phyloP scores from a whole-genome alignment of 257 asterid species.

The Marsdenia floribunda region DNA sequence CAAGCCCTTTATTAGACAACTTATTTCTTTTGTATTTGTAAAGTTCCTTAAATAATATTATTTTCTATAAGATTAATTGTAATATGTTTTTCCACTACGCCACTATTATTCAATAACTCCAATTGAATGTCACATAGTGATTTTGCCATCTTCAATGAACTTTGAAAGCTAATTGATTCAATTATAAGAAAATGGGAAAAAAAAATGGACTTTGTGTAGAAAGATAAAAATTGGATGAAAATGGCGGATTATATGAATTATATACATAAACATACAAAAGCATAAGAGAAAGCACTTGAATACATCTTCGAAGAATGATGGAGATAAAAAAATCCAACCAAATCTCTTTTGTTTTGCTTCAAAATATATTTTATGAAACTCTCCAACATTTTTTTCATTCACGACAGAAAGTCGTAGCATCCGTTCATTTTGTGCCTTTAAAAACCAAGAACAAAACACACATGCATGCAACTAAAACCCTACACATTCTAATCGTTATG shows the following conservation, averaged over 20 bases:
- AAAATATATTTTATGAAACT: conserved; percentile 32
- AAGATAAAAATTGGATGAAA: too few species aligned
- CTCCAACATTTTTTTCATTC: conserved; percentile 27
- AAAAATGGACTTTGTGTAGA: too few species aligned
- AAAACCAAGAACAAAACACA: too few species aligned
- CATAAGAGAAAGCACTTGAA: conserved; percentile 47
- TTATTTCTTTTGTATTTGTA: too few species aligned
- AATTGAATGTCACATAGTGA: conserved; percentile 32
- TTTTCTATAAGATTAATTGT: too few species aligned
- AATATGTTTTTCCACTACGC: too few species aligned
- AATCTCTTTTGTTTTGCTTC: conserved; percentile 33
- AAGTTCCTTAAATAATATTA: conserved; percentile 13
- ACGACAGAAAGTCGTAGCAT: conserved; percentile 38
- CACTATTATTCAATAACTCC: neutral
- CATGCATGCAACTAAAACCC: too few species aligned
- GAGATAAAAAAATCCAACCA: conserved; percentile 46
- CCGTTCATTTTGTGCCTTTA: conserved; percentile 38
- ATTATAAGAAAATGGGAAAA: too few species aligned
- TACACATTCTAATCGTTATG: too few species aligned
- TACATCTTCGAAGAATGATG: conserved; percentile 48
- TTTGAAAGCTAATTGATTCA: too few species aligned
- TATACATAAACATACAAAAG: conserved; percentile 23
- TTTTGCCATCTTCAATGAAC: conserved; percentile 37
- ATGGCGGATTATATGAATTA: too few species aligned
- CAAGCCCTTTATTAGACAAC: conserved; percentile 20